These are phyloP conservation scores for Smittium culicis DNA, from an alignment of 371 early-diverging fungal genomes.

Conservation along the genomic window DNA sequence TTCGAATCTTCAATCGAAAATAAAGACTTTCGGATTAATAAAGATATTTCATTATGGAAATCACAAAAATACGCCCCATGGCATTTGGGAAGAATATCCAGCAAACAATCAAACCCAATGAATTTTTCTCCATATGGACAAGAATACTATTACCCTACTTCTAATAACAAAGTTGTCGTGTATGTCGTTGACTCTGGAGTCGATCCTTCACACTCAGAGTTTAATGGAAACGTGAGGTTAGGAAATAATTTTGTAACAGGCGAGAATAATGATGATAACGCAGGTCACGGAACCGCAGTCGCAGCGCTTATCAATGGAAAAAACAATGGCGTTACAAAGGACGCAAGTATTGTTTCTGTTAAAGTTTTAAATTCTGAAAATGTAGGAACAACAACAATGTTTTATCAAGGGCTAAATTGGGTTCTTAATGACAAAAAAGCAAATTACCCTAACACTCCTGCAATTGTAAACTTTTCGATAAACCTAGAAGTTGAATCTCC, in stretches of 20 bases:
- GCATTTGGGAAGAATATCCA: slow-evolving; percentile 10
- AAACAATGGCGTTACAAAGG: slow-evolving; percentile 44
- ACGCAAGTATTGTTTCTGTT: slow-evolving; percentile 39
- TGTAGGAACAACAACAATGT: slow-evolving; percentile 24
- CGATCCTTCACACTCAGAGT: neutral
- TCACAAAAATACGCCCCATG: slow-evolving; percentile 2
- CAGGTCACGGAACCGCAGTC: slow-evolving; percentile 47
- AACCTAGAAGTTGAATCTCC: too few species aligned
- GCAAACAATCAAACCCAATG: neutral
- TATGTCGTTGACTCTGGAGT: slow-evolving; percentile 8
- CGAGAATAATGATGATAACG: neutral
- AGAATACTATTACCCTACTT: slow-evolving; percentile 8
- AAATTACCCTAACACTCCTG: neutral
- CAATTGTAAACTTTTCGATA: neutral
- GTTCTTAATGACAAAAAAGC: slow-evolving; percentile 7
- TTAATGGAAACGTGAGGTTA: neutral
- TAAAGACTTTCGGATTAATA: too few species aligned
- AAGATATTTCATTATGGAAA: too few species aligned
- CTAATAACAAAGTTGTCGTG: too few species aligned
- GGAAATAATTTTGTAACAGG: neutral
- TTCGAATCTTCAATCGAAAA: too few species aligned
- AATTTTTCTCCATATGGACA: slow-evolving; percentile 6
- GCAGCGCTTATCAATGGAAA: slow-evolving; percentile 45
- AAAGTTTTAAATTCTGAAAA: slow-evolving; percentile 38
- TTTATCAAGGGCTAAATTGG: slow-evolving; percentile 31